phyloP scores from a whole-genome alignment of 2,329 filamentous ascomycete genomes.

The Colletotrichum lini region DNA sequence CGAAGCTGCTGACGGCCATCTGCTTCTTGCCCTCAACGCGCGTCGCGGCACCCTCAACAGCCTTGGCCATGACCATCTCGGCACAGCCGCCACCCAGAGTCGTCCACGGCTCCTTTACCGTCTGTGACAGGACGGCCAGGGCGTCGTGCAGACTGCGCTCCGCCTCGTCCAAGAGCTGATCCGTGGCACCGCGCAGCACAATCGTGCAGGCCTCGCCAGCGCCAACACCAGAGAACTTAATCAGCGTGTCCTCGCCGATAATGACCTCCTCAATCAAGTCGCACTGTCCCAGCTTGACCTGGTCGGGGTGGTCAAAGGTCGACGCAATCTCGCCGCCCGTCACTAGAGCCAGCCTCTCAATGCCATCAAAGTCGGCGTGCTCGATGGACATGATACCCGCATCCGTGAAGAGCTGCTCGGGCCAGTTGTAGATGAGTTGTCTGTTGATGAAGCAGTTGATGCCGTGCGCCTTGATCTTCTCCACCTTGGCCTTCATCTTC shows the following conservation, averaged over 20 bases:
- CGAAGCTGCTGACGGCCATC: conserved; percentile 91
- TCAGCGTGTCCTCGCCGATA: conserved; percentile 96
- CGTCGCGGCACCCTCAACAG: conserved; percentile 92
- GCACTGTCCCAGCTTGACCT: conserved; percentile 95
- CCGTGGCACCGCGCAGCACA: conserved; percentile 94
- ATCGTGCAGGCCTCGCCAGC: conserved; percentile 96
- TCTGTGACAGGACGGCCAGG: conserved; percentile 95
- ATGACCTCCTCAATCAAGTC: conserved; percentile 98
- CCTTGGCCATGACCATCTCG: conserved; percentile 99
- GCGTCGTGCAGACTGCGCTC: conserved; percentile 97
- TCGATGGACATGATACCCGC: conserved; percentile 98
- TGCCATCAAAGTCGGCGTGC: conserved; percentile 98
- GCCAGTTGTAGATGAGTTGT: conserved; percentile 99
- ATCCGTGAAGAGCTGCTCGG: conserved; percentile 97
- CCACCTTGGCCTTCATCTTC: conserved; percentile 99
- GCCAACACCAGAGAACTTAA: conserved; percentile 96
- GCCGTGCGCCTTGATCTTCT: conserved; percentile 97
- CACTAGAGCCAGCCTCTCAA: conserved; percentile 93
- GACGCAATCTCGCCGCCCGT: conserved; percentile 98
- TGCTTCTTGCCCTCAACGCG: conserved; percentile 98
- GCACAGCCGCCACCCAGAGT: conserved; percentile 96
- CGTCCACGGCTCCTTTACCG: conserved; percentile 92
- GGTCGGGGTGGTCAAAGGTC: conserved; percentile 97
- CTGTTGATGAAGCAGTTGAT: conserved; percentile 99
- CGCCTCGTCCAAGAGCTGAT: conserved; percentile 96